Evolutionary conservation across 208 protist species (phyloP).

Genomic region (Leishmania lainsoni): DNA sequence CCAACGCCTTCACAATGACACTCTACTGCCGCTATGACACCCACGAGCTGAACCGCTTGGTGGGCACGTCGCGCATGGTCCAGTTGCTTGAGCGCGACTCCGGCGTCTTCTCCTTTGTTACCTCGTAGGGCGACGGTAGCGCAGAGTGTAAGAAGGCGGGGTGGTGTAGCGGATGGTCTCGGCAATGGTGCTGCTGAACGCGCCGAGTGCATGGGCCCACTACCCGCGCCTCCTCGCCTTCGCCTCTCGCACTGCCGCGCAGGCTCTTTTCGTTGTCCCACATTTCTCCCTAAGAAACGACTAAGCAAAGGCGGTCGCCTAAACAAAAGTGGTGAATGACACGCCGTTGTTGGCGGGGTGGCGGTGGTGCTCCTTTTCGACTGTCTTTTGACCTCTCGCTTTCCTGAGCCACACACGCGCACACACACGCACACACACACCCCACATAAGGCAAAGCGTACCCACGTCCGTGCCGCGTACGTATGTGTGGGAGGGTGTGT

Average conservation of each 20-base stretch:
- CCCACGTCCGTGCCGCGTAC: neutral
- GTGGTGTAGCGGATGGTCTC: neutral
- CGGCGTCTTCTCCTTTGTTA: slow-evolving; percentile 83
- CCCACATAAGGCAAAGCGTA: neutral
- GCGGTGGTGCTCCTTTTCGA: too few species aligned
- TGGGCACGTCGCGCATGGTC: slow-evolving; percentile 81
- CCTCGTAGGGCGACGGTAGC: slow-evolving; percentile 32
- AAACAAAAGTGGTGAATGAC: too few species aligned
- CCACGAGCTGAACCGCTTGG: slow-evolving; percentile 91
- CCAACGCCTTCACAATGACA: slow-evolving; percentile 84
- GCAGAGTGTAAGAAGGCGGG: neutral
- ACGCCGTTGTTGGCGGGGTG: too few species aligned
- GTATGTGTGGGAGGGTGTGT: neutral
- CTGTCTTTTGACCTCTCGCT: neutral
- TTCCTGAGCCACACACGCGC: neutral
- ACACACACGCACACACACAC: neutral
- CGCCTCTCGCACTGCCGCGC: neutral
- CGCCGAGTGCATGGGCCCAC: neutral
- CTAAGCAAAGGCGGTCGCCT: neutral
- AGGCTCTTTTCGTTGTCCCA: neutral
- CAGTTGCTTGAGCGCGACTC: slow-evolving; percentile 80
- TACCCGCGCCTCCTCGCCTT: neutral
- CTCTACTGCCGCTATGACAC: slow-evolving; percentile 93
- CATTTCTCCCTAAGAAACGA: neutral
- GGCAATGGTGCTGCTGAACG: neutral